phyloP scores from a whole-genome alignment of 23 red algal species.

The Chondrus crispus region DNA sequence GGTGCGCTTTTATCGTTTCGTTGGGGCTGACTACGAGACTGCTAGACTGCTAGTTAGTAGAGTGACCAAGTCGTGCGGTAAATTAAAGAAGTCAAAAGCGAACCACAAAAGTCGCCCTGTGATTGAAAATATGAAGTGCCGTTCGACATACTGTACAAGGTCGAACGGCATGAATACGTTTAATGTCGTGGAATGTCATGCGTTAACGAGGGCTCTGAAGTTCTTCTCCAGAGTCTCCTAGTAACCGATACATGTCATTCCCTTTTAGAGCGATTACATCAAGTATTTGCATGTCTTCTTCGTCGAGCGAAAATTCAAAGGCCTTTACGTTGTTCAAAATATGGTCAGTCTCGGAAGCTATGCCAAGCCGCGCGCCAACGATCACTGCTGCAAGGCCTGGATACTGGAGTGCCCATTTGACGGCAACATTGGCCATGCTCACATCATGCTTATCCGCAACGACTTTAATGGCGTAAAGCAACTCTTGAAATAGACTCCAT shows the following conservation, averaged over 20 bases:
- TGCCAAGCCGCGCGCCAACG: not conserved
- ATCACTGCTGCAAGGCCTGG: constrained; percentile 19
- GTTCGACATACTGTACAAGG: too few relatives aligned
- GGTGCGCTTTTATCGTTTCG: too few relatives aligned
- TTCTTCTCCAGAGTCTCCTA: constrained; percentile 41
- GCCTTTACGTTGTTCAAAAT: constrained; percentile 8
- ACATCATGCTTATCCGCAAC: constrained; percentile 55
- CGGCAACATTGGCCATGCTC: constrained; percentile 48
- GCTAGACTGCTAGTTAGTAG: too few relatives aligned
- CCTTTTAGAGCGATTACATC: constrained; percentile 43
- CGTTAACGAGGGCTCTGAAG: too few relatives aligned
- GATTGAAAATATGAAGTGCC: too few relatives aligned
- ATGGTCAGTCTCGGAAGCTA: not conserved
- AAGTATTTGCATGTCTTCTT: not conserved
- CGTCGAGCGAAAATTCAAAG: constrained; percentile 42
- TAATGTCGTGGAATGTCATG: too few relatives aligned
- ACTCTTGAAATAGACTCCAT: constrained; percentile 50
- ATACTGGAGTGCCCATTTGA: constrained; percentile 39
- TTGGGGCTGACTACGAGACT: too few relatives aligned
- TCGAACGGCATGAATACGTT: too few relatives aligned
- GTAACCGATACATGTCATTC: constrained; percentile 44
- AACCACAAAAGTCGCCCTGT: too few relatives aligned
- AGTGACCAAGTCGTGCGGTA: too few relatives aligned
- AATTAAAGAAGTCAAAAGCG: too few relatives aligned
- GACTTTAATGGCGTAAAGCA: constrained; percentile 47